Percentiles rank a stretch among this genome's conserved stretches.
These are phyloP conservation scores for Sodiomyces alkalinus DNA, from an alignment of 2,329 filamentous ascomycete species.

Conservation along the genomic window DNA sequence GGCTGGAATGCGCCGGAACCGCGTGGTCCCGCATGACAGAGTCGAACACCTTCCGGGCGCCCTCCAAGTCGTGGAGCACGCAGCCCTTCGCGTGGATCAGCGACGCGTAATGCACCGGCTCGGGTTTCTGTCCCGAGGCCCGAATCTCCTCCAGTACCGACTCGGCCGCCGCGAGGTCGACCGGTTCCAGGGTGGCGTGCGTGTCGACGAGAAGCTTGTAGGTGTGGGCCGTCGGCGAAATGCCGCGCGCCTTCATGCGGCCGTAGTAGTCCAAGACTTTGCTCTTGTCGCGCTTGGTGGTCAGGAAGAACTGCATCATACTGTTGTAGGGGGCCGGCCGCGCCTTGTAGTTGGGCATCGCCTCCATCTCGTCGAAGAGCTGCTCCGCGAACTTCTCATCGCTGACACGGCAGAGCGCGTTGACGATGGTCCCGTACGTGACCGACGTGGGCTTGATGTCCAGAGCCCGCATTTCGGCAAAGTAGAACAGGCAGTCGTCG, in stretches of 20 bases:
- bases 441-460: constrained; percentile 93
- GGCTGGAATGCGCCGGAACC: constrained; percentile 61
- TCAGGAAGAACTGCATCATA: constrained; percentile 98
- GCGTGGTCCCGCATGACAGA: constrained; percentile 53
- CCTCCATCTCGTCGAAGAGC: constrained; percentile 98
- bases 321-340: constrained; percentile 96
- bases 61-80: constrained; percentile 78
- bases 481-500: constrained; percentile 96
- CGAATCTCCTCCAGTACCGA: constrained; percentile 67
- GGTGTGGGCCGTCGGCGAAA: constrained; percentile 85
- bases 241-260: constrained; percentile 77
- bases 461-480: constrained; percentile 87
- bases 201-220: constrained; percentile 96
- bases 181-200: constrained; percentile 81
- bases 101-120: constrained; percentile 90
- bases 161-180: constrained; percentile 79
- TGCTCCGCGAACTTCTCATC: constrained; percentile 97
- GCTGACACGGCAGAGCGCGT: constrained; percentile 89
- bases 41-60: constrained; percentile 71
- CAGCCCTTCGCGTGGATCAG: constrained; percentile 94
- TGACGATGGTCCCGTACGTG: constrained; percentile 96
- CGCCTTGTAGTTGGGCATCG: constrained; percentile 97
- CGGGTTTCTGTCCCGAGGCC: constrained; percentile 56
- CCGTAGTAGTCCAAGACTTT: constrained; percentile 94
- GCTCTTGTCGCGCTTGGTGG: constrained; percentile 85